phyloP scores from a whole-genome alignment of 108 stramenopile genomes.

The Seminavis robusta region DNA sequence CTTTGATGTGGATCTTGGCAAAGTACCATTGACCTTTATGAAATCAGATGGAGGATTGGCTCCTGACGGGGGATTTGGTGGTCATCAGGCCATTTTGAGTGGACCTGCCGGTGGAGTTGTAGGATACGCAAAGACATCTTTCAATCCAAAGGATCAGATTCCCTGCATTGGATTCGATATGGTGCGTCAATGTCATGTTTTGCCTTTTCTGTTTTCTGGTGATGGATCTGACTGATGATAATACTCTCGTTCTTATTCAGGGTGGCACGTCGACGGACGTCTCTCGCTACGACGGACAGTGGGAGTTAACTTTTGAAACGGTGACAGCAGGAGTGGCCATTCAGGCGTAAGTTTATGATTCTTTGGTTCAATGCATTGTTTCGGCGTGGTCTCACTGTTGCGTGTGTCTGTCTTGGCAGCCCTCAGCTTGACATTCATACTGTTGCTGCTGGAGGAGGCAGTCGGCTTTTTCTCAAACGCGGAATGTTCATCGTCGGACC shows the following conservation, averaged over 20 bases:
- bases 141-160: constrained; percentile 29
- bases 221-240: background rate
- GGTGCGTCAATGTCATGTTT: background rate
- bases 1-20: constrained; percentile 75
- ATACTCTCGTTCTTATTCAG: constrained; percentile 40
- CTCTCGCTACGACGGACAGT: constrained; percentile 80
- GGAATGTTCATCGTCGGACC: constrained; percentile 97
- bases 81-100: constrained; percentile 91
- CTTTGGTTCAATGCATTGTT: background rate
- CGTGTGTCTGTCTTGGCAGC: no score
- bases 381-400: no score
- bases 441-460: constrained; percentile 94
- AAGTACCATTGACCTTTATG: constrained; percentile 93
- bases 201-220: background rate
- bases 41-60: constrained; percentile 97
- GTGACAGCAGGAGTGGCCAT: constrained; percentile 94
- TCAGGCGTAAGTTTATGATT: constrained; percentile 54
- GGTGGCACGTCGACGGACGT: constrained; percentile 98
- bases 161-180: constrained; percentile 97
- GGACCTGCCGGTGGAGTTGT: constrained; percentile 94
- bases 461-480: constrained; percentile 81
- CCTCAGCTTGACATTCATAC: constrained; percentile 99
- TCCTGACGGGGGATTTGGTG: constrained; percentile 89
- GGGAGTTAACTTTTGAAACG: constrained; percentile 95
- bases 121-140: constrained; percentile 96